Percentiles rank a stretch among this genome's conserved stretches.
phyloP scores from a whole-genome alignment of 495 filamentous ascomycete species.

The Xylaria longipes region DNA sequence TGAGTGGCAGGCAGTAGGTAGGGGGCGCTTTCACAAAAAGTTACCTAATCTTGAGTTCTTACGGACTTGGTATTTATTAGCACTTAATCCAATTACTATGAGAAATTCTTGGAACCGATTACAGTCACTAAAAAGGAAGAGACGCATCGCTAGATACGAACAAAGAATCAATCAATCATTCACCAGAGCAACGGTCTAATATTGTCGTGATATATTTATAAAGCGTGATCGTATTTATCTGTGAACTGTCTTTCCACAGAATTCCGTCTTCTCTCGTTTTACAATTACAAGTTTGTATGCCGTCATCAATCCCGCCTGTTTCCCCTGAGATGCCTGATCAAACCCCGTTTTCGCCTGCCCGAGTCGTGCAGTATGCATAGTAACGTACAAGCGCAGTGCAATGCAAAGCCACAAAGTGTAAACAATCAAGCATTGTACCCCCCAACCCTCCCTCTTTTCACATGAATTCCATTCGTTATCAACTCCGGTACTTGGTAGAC shows the following conservation, averaged over 20 bases:
- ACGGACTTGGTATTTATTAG: background rate
- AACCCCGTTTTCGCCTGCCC: background rate
- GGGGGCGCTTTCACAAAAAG: background rate
- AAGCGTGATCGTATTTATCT: background rate
- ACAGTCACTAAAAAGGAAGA: background rate
- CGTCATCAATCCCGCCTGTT: background rate
- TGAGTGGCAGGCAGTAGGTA: background rate
- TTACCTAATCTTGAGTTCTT: background rate
- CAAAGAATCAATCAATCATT: background rate
- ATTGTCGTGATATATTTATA: background rate
- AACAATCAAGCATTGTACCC: background rate
- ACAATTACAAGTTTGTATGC: background rate
- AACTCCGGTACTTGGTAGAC: background rate
- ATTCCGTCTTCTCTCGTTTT: background rate
- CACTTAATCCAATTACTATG: background rate
- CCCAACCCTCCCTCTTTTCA: background rate
- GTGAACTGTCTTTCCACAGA: background rate
- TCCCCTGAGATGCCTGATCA: background rate
- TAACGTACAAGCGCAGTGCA: background rate
- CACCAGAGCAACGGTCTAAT: background rate
- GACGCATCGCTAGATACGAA: background rate
- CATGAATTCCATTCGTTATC: slow-evolving; percentile 4
- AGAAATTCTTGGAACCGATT: background rate
- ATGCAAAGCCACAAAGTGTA: background rate
- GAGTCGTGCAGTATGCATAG: background rate